Percentiles rank a stretch among this genome's conserved stretches.
phyloP scores from a whole-genome alignment of 805 yeast genomes.

The Wickerhamiella azymoides region DNA sequence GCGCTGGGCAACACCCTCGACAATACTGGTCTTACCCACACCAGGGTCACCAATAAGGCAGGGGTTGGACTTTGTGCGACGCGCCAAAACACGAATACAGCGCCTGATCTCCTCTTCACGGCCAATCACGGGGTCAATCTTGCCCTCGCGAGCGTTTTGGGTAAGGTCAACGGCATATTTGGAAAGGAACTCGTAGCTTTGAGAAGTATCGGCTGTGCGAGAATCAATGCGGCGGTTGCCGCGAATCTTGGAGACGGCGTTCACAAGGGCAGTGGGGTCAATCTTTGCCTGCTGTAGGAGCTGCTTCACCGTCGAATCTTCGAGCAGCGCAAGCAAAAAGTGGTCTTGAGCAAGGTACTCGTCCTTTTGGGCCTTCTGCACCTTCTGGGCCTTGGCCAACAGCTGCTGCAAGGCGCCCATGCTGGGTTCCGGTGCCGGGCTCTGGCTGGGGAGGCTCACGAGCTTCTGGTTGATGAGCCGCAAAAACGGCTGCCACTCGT shows the following conservation, averaged over 20 bases:
- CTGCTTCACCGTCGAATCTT: slow-evolving; percentile 56
- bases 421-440: slow-evolving; percentile 71
- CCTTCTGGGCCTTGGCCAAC: slow-evolving; percentile 57
- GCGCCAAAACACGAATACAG: slow-evolving; percentile 86
- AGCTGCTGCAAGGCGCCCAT: slow-evolving; percentile 66
- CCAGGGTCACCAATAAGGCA: slow-evolving; percentile 98
- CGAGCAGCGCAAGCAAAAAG: slow-evolving; percentile 67
- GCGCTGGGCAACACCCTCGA: slow-evolving; percentile 97
- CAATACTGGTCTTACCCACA: slow-evolving; percentile 96
- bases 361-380: slow-evolving; percentile 81
- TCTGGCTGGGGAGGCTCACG: slow-evolving; percentile 75
- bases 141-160: slow-evolving; percentile 84
- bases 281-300: slow-evolving; percentile 56
- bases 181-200: slow-evolving; percentile 64
- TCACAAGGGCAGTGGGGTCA: slow-evolving; percentile 56
- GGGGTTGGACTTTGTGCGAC: slow-evolving; percentile 94
- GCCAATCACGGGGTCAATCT: slow-evolving; percentile 95
- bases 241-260: slow-evolving; percentile 66
- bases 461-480: slow-evolving; percentile 67
- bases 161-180: slow-evolving; percentile 93
- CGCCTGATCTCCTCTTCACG: slow-evolving; percentile 97
- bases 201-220: slow-evolving; percentile 82
- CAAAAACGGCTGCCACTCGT: slow-evolving; percentile 71
- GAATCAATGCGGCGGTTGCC: slow-evolving; percentile 89
- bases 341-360: slow-evolving; percentile 90